Conservation (phyloP, 768 basidiomycete genomes). For the Fomitopsis pulvina region DNA sequence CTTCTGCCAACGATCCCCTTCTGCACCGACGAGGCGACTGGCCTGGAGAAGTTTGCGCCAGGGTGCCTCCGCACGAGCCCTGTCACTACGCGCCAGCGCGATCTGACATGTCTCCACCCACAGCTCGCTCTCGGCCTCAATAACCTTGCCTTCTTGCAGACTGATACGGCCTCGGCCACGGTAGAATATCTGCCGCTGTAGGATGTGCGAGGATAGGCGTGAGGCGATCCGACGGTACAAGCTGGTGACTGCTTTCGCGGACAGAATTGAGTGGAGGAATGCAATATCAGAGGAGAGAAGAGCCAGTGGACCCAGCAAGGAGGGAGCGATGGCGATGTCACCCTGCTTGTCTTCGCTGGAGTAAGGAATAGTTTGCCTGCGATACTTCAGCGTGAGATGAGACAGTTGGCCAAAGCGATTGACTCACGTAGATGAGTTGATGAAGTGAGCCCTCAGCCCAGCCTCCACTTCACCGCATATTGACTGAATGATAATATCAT, state of each 20-base stretch:
- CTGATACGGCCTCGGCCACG: constrained; percentile 60
- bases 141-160: constrained; percentile 48
- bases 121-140: constrained; percentile 68
- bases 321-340: constrained; percentile 53
- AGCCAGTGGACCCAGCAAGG: constrained; percentile 70
- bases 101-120: constrained; percentile 77
- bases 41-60: constrained; percentile 74
- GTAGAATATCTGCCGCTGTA: constrained; percentile 77
- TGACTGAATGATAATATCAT: constrained; percentile 83
- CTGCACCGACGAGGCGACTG: constrained; percentile 57
- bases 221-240: constrained; percentile 74
- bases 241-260: constrained; percentile 45
- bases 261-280: constrained; percentile 59
- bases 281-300: constrained; percentile 75
- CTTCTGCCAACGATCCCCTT: constrained; percentile 45
- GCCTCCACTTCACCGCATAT: constrained; percentile 77
- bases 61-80: constrained; percentile 52
- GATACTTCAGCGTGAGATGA: background rate
- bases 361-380: constrained; percentile 20
- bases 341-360: constrained; percentile 18
- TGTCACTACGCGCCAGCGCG: constrained; percentile 44
- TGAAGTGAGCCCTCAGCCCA: constrained; percentile 67
- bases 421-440: constrained; percentile 34
- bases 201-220: constrained; percentile 67
- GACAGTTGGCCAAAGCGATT: background rate